Evolutionary conservation across 352 stramenopile species (phyloP), one percentile per base, ranked within the genome.

Genomic region (Pythium insidiosum): DNA sequence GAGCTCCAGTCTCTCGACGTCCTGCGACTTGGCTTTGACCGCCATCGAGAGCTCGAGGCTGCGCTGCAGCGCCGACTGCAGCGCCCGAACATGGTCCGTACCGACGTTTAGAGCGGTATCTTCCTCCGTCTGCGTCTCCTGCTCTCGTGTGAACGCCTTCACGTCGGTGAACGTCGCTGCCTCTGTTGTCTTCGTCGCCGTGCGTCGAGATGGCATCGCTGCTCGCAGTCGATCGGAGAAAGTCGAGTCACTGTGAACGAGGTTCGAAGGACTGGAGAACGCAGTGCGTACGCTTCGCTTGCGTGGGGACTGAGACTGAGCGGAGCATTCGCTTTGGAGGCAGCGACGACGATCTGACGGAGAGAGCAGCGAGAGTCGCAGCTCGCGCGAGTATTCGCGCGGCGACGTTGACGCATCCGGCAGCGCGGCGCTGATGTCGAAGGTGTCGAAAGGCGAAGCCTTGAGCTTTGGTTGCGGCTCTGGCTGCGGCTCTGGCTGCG

Each of bases 21-120:
- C 61, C 23, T 77, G 52, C 0, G 56, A 61, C 37, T 74, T 80
- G 26, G 11, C 18, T 30, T 61, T 69, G 13, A 82, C 56, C 49
- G 71, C 49, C n/a, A 53, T 65, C 0, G 53, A 53, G 23, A 66
- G 43, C 4, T 31, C 19, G 30, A 86, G 53, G 19, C 57, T 77
- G 5, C 68, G 39, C 15, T 69, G 50, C 12, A 82, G 21, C 3
- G 57, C 66, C 4, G 58, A 61, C 9, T 51, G 48, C 5, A 84
- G 54, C 44, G 50, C 20, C 23, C 10, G 18, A 25, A 24, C 18
- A 43, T 16, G 6, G 10, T 29, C 37, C 11, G 18, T 6, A 26
- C 6, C 34, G 34, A 16, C 18, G 21, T 15, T 16, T 37, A 13
- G 18, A 29, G 6, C 18, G 19, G 13, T 29, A 9, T 38, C 20